Conservation (phyloP, 768 basidiomycete genomes). For the Tephrocybe sp. region DNA sequence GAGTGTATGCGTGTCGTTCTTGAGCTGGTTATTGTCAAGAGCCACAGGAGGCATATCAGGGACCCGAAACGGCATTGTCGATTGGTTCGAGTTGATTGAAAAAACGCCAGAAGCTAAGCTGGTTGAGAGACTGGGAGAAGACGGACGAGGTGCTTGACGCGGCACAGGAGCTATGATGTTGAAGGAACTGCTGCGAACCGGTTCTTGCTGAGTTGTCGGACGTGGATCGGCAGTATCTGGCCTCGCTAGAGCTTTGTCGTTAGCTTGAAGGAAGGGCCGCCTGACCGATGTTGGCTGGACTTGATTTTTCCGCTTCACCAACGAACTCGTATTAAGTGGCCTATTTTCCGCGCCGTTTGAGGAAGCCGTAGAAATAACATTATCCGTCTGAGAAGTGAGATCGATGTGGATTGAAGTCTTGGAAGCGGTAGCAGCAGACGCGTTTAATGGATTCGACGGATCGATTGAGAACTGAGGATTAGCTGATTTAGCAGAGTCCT, state of each 20-base stretch:
- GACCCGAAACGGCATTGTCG: constrained; percentile 3
- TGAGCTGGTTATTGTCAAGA: not conserved
- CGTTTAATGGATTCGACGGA: constrained; percentile 13
- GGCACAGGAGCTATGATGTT: constrained; percentile 25
- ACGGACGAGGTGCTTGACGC: constrained; percentile 17
- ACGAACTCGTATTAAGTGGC: constrained; percentile 15
- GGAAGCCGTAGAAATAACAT: not conserved
- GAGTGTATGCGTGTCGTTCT: constrained; percentile 21
- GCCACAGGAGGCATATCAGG: constrained; percentile 11
- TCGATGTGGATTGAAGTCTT: constrained; percentile 3
- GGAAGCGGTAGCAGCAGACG: not conserved
- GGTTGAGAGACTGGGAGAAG: constrained; percentile 20
- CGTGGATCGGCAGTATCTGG: constrained; percentile 30
- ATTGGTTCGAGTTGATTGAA: constrained; percentile 18
- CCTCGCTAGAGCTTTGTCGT: constrained; percentile 11
- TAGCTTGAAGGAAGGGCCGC: constrained; percentile 4
- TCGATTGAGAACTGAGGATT: constrained; percentile 11
- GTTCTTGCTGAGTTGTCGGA: constrained; percentile 1
- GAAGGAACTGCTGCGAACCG: constrained; percentile 6
- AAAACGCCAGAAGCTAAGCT: constrained; percentile 16
- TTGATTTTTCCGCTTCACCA: constrained; percentile 12
- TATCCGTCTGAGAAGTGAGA: not conserved
- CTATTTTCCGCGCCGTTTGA: not conserved
- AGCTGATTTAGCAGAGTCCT: constrained; percentile 1
- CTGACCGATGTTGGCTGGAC: constrained; percentile 1